A percentile compares a stretch with the other conserved stretches of the same genome.
Evolutionary conservation across 2,329 filamentous ascomycete genomes (phyloP).

Genomic region (Aspergillus tubingensis): DNA sequence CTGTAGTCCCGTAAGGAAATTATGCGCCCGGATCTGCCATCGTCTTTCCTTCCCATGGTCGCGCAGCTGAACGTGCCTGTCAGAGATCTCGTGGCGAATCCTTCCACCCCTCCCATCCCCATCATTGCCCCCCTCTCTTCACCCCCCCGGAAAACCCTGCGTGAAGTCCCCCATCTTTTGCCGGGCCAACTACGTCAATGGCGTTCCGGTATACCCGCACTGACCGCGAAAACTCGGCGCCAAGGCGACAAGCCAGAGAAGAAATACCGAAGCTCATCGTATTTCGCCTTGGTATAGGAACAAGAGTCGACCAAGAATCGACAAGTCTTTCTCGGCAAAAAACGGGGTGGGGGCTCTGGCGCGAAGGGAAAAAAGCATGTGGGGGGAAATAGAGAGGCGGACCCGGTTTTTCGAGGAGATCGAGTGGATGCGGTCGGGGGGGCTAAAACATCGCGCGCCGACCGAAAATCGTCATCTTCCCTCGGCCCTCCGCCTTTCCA

Average conservation of each 20-base stretch:
- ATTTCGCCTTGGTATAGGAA: background rate
- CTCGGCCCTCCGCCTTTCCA: background rate
- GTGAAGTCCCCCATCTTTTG: background rate
- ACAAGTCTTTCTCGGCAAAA: conserved; percentile 8
- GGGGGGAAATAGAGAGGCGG: background rate
- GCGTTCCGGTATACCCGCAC: background rate
- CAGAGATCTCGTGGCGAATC: background rate
- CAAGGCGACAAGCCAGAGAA: background rate
- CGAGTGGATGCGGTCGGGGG: conserved; percentile 2
- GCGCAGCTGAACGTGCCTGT: conserved; percentile 1
- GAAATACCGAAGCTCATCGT: background rate
- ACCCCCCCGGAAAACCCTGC: background rate
- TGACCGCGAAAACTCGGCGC: background rate
- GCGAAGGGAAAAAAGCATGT: background rate
- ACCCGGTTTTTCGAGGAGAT: conserved; percentile 8
- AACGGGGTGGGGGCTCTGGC: conserved; percentile 1
- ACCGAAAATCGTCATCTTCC: conserved; percentile 13
- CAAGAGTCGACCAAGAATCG: background rate
- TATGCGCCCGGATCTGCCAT: conserved; percentile 1
- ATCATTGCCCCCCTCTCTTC: too few relatives aligned
- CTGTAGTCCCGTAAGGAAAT: background rate
- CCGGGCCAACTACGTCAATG: conserved; percentile 1
- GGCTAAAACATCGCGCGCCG: conserved; percentile 10
- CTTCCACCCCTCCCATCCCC: background rate
- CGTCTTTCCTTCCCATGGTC: background rate